Conservation (phyloP, 192 early-diverging fungal genomes). For the Cladochytrium replicatum region DNA sequence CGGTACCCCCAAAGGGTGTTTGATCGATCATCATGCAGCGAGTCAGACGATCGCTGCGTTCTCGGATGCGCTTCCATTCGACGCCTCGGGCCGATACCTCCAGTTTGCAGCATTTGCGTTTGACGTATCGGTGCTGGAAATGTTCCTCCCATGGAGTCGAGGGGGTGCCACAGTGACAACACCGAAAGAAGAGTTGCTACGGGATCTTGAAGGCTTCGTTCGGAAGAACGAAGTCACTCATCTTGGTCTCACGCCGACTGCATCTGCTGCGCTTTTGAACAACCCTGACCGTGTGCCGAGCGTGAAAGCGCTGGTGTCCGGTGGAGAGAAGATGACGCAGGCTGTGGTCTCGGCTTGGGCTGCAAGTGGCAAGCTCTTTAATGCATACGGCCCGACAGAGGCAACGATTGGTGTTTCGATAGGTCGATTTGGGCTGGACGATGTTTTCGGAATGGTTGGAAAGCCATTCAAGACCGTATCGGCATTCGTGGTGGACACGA, state of each 20-base stretch:
- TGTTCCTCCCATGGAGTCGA: slow-evolving; percentile 12
- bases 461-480: slow-evolving; percentile 11
- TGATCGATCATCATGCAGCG: slow-evolving; percentile 16
- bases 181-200: slow-evolving; percentile 5
- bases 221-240: slow-evolving; percentile 7
- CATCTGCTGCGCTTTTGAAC: background rate
- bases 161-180: slow-evolving; percentile 18
- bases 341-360: slow-evolving; percentile 16
- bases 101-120: slow-evolving; percentile 18
- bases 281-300: slow-evolving; percentile 16
- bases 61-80: background rate
- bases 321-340: slow-evolving; percentile 11
- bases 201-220: slow-evolving; percentile 12
- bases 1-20: slow-evolving; percentile 30
- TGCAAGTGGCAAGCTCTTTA: slow-evolving; percentile 8
- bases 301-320: slow-evolving; percentile 13
- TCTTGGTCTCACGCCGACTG: slow-evolving; percentile 21
- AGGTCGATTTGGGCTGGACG: background rate
- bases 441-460: slow-evolving; percentile 18
- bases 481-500: slow-evolving; percentile 22
- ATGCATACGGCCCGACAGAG: slow-evolving; percentile 23
- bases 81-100: background rate
- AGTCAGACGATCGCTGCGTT: slow-evolving; percentile 8
- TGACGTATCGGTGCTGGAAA: slow-evolving; percentile 18
- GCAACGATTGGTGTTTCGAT: slow-evolving; percentile 19